Conservation (phyloP, 225 moss, liverwort and hornwort genomes). For the Neckera pumila region DNA sequence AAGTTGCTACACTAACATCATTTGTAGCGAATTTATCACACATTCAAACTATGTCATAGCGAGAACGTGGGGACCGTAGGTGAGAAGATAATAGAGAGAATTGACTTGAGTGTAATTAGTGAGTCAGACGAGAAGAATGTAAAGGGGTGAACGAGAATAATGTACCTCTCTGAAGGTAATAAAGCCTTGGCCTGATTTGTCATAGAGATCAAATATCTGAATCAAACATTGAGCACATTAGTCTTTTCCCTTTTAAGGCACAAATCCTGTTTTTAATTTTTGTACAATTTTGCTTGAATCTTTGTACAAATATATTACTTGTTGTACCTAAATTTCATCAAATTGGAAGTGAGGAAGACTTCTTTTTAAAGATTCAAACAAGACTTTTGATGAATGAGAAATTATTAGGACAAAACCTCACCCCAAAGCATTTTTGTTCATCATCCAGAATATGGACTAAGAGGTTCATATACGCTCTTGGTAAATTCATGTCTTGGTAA, state of each 20-base stretch:
- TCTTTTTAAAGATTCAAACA: neutral
- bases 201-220: conserved; percentile 79
- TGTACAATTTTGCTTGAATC: neutral
- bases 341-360: neutral
- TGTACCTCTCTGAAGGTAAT: conserved; percentile 73
- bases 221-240: neutral
- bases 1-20: neutral
- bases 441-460: neutral
- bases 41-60: neutral
- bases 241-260: neutral
- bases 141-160: neutral
- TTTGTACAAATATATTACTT: neutral
- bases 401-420: no score
- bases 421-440: neutral
- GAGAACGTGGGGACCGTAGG: neutral
- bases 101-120: neutral
- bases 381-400: neutral
- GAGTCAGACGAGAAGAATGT: neutral
- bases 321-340: no score
- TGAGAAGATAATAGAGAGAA: neutral
- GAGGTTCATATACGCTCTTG: neutral
- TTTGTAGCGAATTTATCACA: neutral
- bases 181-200: conserved; percentile 53
- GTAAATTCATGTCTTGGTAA: neutral
- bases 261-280: neutral